Base-by-base conservation (phyloP, 1,284 basidiomycete species). In the Clitocybe nebularis region DNA sequence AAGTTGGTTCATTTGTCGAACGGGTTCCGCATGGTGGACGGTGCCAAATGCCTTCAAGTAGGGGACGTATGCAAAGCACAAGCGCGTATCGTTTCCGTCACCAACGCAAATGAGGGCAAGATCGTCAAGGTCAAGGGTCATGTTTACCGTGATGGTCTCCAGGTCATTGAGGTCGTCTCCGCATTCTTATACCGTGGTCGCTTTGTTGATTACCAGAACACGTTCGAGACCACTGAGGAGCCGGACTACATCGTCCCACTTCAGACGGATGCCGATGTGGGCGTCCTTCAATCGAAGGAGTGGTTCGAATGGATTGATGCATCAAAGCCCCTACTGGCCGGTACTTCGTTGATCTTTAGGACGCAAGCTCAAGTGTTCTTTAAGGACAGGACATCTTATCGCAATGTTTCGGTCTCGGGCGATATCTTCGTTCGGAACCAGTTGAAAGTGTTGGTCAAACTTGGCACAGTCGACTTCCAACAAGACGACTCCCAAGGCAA, bases 241-340 rank as follows among this genome's bases (percentile, higher is more conserved):
- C 81, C 86, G 2, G 90, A 93, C 54, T 97, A 95, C 64, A 66
- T 82, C 34, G 85, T 99, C 35, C 72, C 82, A 34, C 60, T 97
- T 51, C 72, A 75, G 41, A 83, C 77, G 22, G 86, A 93, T 51
- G 87, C 91, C 1, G 81, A 80, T 33, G 85, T 96, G 50, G 92
- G 93, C 39, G 91, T 99, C 13, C 71, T 99, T 10, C 81, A 89
- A 59, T 92, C 91, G 46, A 99, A 99, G 75, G 89, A 95, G 62
- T 99, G 96, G 95, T 95, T 99, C 66, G 83, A 88, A 45, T 98
- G 94, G 95, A 83, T 89, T 44, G 84, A 95, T 58, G 84, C 89
- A 42, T 72, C 82, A 5, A 78, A 81, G 48, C 84, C 90, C 28
- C 81, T 93, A 30, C 69, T 80, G 44, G 79, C 88, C 8, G 93